Percentiles rank a stretch among this genome's conserved stretches.
phyloP scores from a whole-genome alignment of 352 stramenopile species.

The Phytophthora litchii region DNA sequence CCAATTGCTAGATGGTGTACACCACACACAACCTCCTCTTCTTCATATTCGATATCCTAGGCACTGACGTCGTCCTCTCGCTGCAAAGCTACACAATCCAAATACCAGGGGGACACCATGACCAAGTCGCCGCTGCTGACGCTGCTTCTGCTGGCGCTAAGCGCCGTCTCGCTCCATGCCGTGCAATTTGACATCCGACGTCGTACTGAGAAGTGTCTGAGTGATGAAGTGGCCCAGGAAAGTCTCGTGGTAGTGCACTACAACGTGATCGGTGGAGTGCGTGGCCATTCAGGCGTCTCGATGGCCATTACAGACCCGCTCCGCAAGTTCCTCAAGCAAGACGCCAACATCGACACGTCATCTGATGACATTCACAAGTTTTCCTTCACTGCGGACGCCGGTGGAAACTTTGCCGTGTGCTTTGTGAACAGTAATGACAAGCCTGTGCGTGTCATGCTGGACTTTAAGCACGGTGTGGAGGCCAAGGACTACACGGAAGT shows the following conservation, averaged over 20 bases:
- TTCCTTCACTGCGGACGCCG: constrained; percentile 74
- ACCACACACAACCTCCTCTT: constrained; percentile 1
- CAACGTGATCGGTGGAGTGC: constrained; percentile 68
- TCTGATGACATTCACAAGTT: constrained; percentile 86
- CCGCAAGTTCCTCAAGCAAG: constrained; percentile 83
- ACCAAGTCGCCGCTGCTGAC: constrained; percentile 35
- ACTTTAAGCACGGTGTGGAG: constrained; percentile 89
- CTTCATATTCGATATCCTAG: constrained; percentile 3
- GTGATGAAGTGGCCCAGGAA: constrained; percentile 78
- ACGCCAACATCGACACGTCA: constrained; percentile 83
- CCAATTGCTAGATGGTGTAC: constrained; percentile 3
- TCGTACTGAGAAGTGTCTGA: constrained; percentile 81
- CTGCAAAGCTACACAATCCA: constrained; percentile 26
- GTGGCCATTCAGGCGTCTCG: constrained; percentile 75
- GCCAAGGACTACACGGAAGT: constrained; percentile 91
- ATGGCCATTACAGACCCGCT: constrained; percentile 77
- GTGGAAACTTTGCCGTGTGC: constrained; percentile 79
- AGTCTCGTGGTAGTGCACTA: constrained; percentile 87
- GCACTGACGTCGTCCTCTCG: constrained; percentile 21
- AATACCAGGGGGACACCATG: constrained; percentile 23
- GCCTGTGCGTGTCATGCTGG: constrained; percentile 73
- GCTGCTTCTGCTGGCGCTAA: constrained; percentile 42
- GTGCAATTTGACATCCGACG: constrained; percentile 84
- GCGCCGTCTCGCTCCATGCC: constrained; percentile 31
- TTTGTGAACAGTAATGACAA: constrained; percentile 86